Base-by-base conservation (phyloP, 331 rosid genomes). In the Ulmus americana region DNA sequence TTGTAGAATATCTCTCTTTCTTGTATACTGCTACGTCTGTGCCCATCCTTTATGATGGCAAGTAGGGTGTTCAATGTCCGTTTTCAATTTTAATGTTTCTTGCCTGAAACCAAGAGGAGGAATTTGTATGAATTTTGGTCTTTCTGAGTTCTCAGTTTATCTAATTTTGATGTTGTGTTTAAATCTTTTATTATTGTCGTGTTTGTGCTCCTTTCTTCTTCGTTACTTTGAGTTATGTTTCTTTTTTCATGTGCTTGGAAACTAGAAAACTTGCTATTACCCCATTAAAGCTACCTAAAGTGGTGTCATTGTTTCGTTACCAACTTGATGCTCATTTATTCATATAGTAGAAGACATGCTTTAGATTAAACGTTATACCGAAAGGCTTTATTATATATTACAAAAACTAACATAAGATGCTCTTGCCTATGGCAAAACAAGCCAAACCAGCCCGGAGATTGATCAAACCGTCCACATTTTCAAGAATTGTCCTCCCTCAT, bases 401-500 rank as follows among this genome's bases (percentile, higher is more conserved):
- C 18, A 39, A 13, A 3, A 35, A 55, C 7, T 12, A 39, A 55
- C 61, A 28, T 55, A 55, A 11, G 14, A 55, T 35, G 41, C 12
- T 55, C 38, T 28, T 5, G 42, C 42, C 43, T 5, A 6, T 9
- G 43, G 38, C 43, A 5, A 55, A 55, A 48, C 43, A 12, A 43
- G 15, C 15, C 47, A 22, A 42, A 42, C 41, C 3, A 13, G 39
- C 22, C 3, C 20, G 43, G 10, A 35, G 38, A 43, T 38, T 22
- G 20, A 63, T 64, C 12, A 60, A 57, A 67, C 45, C 5, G 47
- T 45, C 59, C 64, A 10, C 14, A 59, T 9, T 50, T 59, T 77
- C 70, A 76, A 43, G 65, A 50, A 60, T 64, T 77, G 61, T 79
- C 83, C 39, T 75, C 69, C 22, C 41, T 61, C 65, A 43, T 38